phyloP scores from a whole-genome alignment of 2,329 filamentous ascomycete genomes.

The Trichoderma sp. region DNA sequence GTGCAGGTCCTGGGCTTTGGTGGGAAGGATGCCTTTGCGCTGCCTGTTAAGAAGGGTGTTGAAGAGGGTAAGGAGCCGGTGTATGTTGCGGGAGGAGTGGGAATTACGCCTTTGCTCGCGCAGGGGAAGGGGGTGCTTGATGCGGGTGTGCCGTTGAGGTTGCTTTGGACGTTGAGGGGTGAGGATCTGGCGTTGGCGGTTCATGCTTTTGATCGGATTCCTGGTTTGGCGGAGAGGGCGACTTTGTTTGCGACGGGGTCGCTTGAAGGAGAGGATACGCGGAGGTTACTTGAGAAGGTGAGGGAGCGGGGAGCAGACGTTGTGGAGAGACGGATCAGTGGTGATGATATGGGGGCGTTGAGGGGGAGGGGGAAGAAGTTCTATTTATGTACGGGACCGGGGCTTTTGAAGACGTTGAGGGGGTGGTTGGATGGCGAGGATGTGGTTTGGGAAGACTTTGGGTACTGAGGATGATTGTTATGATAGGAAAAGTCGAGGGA shows the following conservation, averaged over 20 bases:
- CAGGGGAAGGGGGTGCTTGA: slow-evolving; percentile 58
- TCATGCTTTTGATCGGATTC: slow-evolving; percentile 58
- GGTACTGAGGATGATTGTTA: slow-evolving; percentile 48
- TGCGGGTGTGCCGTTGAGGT: slow-evolving; percentile 45
- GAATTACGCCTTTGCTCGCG: slow-evolving; percentile 79
- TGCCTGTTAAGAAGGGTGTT: slow-evolving; percentile 33
- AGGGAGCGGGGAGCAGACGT: slow-evolving; percentile 42
- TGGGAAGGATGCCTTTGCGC: slow-evolving; percentile 55
- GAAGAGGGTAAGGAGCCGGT: slow-evolving; percentile 41
- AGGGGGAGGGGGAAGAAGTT: slow-evolving; percentile 51
- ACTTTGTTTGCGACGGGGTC: slow-evolving; percentile 66
- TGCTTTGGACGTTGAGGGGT: slow-evolving; percentile 69
- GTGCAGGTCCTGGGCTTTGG: slow-evolving; percentile 73
- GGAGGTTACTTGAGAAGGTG: slow-evolving; percentile 41
- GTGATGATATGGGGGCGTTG: slow-evolving; percentile 47
- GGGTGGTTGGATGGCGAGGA: slow-evolving; percentile 59
- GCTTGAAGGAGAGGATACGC: slow-evolving; percentile 27
- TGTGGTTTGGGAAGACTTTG: slow-evolving; percentile 62
- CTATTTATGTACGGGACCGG: slow-evolving; percentile 52
- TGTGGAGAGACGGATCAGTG: slow-evolving; percentile 44
- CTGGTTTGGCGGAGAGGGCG: slow-evolving; percentile 54
- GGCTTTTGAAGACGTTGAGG: slow-evolving; percentile 46
- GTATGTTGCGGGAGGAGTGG: slow-evolving; percentile 79
- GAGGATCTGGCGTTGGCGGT: slow-evolving; percentile 65
- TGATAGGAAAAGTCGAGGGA: background rate